Percentiles rank a stretch among this genome's conserved stretches.
These are phyloP conservation scores for Cyberlindnera nakhonratchasimensis DNA, from an alignment of 805 yeast genomes.

Conservation along the genomic window DNA sequence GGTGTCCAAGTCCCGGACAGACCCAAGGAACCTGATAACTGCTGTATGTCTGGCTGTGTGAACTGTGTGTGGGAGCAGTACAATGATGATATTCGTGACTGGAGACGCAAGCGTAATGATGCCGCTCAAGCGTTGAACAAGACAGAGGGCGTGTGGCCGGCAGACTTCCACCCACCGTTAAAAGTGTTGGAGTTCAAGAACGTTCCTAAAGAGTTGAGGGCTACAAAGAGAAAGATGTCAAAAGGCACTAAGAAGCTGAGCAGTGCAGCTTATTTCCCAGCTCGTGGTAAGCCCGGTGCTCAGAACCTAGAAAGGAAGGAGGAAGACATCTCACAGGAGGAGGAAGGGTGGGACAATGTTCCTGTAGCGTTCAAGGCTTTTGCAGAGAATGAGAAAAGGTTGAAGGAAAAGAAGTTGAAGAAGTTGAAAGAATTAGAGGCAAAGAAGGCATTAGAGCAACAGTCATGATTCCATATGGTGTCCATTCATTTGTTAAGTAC, in stretches of 20 bases:
- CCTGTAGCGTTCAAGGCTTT: constrained; percentile 78
- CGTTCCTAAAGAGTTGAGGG: constrained; percentile 38
- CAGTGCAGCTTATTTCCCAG: constrained; percentile 34
- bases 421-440: constrained; percentile 16
- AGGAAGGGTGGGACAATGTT: constrained; percentile 54
- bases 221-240: constrained; percentile 25
- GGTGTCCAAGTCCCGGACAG: constrained; percentile 79
- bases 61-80: constrained; percentile 96
- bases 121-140: constrained; percentile 53
- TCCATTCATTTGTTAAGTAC: not conserved
- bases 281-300: constrained; percentile 31
- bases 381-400: constrained; percentile 73
- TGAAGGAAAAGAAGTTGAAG: constrained; percentile 35
- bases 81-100: constrained; percentile 81
- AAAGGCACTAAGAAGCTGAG: constrained; percentile 24
- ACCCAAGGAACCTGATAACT: constrained; percentile 90
- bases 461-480: not conserved
- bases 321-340: constrained; percentile 35
- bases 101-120: constrained; percentile 57
- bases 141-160: constrained; percentile 57
- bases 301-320: constrained; percentile 27
- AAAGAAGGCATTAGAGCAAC: constrained; percentile 10
- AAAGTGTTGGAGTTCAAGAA: constrained; percentile 38
- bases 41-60: constrained; percentile 96
- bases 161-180: constrained; percentile 57